Evolutionary conservation across 2,329 filamentous ascomycete genomes (phyloP).

Genomic region (Pleomassaria siparia): DNA sequence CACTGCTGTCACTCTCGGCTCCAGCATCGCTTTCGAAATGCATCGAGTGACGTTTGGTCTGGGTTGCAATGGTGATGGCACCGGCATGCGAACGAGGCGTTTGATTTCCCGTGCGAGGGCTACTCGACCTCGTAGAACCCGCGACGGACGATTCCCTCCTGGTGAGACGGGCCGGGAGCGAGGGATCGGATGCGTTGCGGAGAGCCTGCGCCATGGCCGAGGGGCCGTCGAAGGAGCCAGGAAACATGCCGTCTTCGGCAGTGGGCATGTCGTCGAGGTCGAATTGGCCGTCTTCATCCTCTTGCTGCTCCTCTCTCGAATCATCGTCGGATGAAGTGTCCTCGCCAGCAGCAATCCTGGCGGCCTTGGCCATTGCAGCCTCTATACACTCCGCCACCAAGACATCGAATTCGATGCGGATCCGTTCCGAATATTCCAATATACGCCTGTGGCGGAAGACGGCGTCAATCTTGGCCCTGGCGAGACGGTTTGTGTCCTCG

Average conservation of each 20-base stretch:
- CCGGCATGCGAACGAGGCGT: constrained; percentile 83
- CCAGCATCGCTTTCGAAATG: constrained; percentile 80
- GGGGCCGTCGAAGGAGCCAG: constrained; percentile 59
- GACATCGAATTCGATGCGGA: constrained; percentile 89
- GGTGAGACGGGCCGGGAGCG: constrained; percentile 47
- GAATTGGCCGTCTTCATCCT: constrained; percentile 53
- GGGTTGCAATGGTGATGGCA: constrained; percentile 56
- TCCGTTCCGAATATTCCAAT: constrained; percentile 93
- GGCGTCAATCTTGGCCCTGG: constrained; percentile 87
- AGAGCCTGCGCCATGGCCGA: constrained; percentile 61
- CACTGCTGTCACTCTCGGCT: constrained; percentile 85
- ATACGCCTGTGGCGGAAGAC: constrained; percentile 89
- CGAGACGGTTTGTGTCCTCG: constrained; percentile 81
- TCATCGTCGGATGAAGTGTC: constrained; percentile 75
- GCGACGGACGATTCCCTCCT: constrained; percentile 63
- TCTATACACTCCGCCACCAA: constrained; percentile 95
- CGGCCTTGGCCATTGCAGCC: constrained; percentile 85
- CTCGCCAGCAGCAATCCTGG: constrained; percentile 81
- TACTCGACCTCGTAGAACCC: constrained; percentile 81
- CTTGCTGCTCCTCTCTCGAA: constrained; percentile 40
- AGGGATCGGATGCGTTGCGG: constrained; percentile 55
- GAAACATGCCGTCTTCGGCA: constrained; percentile 59
- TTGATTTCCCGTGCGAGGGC: constrained; percentile 78
- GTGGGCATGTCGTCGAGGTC: constrained; percentile 46
- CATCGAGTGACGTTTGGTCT: constrained; percentile 75